phyloP scores from a whole-genome alignment of 352 stramenopile species.

The Halophytophthora polymorphica region DNA sequence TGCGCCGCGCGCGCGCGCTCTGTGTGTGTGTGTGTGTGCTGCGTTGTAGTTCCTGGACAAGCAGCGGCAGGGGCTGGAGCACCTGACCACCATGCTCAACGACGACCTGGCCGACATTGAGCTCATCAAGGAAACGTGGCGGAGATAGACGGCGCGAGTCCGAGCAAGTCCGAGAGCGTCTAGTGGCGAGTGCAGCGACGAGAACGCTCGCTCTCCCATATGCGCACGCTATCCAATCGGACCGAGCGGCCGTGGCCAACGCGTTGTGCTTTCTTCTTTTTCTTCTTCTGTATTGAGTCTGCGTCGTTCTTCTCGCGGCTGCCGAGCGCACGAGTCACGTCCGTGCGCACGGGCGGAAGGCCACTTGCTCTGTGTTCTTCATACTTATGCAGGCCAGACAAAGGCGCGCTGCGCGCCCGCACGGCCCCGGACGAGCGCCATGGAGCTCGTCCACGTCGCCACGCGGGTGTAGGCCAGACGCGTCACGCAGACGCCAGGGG shows the following conservation, averaged over 20 bases:
- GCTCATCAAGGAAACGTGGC: slow-evolving; percentile 85
- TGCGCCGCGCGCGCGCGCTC: too few species aligned
- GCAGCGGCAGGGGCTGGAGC: slow-evolving; percentile 80
- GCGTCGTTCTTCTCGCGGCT: too few species aligned
- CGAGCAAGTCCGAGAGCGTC: background rate
- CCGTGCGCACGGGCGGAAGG: background rate
- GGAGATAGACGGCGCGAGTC: slow-evolving; percentile 37
- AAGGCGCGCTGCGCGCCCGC: too few species aligned
- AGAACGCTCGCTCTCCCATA: too few species aligned
- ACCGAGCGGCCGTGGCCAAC: too few species aligned
- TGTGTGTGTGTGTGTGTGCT: slow-evolving; percentile 11
- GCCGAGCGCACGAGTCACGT: too few species aligned
- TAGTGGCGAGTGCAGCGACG: too few species aligned
- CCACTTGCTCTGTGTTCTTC: slow-evolving; percentile 10
- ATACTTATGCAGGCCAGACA: slow-evolving; percentile 31
- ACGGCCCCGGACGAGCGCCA: too few species aligned
- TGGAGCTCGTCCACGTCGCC: too few species aligned
- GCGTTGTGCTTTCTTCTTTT: too few species aligned
- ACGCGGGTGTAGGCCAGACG: background rate
- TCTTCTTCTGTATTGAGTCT: slow-evolving; percentile 3
- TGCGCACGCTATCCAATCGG: too few species aligned
- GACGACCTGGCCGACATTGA: slow-evolving; percentile 85
- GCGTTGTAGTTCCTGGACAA: slow-evolving; percentile 74
- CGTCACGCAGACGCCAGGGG: slow-evolving; percentile 2
- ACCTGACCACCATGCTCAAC: slow-evolving; percentile 79